phyloP scores from a whole-genome alignment of 2,329 filamentous ascomycete species.

The Knoxdaviesia capensis region DNA sequence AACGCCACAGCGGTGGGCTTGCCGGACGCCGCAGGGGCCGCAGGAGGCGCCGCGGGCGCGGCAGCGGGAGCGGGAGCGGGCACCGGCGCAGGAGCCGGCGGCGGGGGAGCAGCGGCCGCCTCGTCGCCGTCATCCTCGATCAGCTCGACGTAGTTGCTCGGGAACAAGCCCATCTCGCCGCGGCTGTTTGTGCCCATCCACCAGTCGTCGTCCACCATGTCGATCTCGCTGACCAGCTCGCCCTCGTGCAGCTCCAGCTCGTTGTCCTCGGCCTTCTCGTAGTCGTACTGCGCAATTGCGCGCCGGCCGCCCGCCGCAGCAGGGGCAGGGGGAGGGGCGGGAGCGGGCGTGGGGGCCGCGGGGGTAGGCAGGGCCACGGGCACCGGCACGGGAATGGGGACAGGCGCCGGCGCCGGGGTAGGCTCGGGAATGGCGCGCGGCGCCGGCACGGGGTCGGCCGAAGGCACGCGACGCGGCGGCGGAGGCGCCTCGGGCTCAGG shows the following conservation, averaged over 20 bases:
- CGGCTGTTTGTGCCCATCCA: constrained; percentile 84
- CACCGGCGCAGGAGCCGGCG: constrained; percentile 11
- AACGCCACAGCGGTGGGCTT: constrained; percentile 56
- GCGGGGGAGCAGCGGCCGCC: constrained; percentile 10
- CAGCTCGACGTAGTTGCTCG: constrained; percentile 90
- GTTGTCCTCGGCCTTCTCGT: constrained; percentile 94
- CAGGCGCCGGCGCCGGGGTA: constrained; percentile 3
- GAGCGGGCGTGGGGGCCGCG: constrained; percentile 2
- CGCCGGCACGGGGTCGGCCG: constrained; percentile 12
- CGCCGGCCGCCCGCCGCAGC: constrained; percentile 34
- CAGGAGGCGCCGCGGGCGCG: constrained; percentile 17
- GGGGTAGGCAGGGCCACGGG: constrained; percentile 4
- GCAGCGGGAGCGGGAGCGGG: constrained; percentile 19
- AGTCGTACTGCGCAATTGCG: constrained; percentile 79
- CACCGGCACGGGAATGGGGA: constrained; percentile 4
- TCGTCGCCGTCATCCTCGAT: constrained; percentile 38
- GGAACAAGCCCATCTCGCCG: constrained; percentile 81
- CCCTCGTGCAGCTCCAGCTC: constrained; percentile 83
- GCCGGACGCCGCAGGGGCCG: constrained; percentile 12
- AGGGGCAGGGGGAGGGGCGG: neutral
- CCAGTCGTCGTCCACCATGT: constrained; percentile 97
- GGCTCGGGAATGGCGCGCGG: constrained; percentile 8
- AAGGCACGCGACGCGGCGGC: no score
- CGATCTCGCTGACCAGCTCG: constrained; percentile 74
- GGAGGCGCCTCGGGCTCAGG: constrained; percentile 21